Percentiles rank a stretch among this genome's conserved stretches.
These are phyloP conservation scores for Fusarium devonianum DNA, from an alignment of 2,329 filamentous ascomycete genomes.

Conservation along the genomic window DNA sequence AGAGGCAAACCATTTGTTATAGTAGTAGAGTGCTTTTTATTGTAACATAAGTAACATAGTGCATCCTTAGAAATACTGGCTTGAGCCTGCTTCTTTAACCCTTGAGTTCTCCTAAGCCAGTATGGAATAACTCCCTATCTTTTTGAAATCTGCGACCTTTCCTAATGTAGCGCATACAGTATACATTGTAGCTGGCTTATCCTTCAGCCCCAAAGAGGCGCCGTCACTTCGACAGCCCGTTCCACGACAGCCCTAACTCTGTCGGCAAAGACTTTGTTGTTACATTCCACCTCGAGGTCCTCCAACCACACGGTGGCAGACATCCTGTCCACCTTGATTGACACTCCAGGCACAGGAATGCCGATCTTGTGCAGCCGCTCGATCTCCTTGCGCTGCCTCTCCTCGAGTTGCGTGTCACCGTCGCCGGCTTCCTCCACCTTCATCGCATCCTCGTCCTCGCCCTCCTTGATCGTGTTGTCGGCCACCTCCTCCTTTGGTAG, in stretches of 20 bases:
- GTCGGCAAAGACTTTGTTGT: slow-evolving; percentile 79
- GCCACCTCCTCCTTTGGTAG: slow-evolving; percentile 51
- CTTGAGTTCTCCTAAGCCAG: not conserved
- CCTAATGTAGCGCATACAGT: not conserved
- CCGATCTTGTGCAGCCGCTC: slow-evolving; percentile 81
- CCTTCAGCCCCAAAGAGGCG: slow-evolving; percentile 69
- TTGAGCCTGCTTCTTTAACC: slow-evolving; percentile 16
- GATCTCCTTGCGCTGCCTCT: slow-evolving; percentile 73
- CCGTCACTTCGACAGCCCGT: slow-evolving; percentile 85
- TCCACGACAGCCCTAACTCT: slow-evolving; percentile 90
- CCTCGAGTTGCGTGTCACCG: slow-evolving; percentile 55
- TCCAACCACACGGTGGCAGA: slow-evolving; percentile 91
- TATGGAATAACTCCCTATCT: not conserved
- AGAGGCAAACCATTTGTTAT: slow-evolving; percentile 27
- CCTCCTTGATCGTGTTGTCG: slow-evolving; percentile 44
- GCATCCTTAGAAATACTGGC: slow-evolving; percentile 35
- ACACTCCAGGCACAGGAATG: slow-evolving; percentile 88
- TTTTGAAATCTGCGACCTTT: not conserved
- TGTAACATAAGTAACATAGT: slow-evolving; percentile 45
- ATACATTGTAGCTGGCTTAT: not conserved
- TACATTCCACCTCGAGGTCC: slow-evolving; percentile 87
- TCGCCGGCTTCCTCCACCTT: slow-evolving; percentile 47
- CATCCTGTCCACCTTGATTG: slow-evolving; percentile 87
- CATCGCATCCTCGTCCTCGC: slow-evolving; percentile 49
- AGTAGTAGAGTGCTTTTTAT: slow-evolving; percentile 45